Evolutionary conservation across 1,284 basidiomycete species (phyloP), one percentile per base, ranked within the genome.

Genomic region (Volvariella volvacea): DNA sequence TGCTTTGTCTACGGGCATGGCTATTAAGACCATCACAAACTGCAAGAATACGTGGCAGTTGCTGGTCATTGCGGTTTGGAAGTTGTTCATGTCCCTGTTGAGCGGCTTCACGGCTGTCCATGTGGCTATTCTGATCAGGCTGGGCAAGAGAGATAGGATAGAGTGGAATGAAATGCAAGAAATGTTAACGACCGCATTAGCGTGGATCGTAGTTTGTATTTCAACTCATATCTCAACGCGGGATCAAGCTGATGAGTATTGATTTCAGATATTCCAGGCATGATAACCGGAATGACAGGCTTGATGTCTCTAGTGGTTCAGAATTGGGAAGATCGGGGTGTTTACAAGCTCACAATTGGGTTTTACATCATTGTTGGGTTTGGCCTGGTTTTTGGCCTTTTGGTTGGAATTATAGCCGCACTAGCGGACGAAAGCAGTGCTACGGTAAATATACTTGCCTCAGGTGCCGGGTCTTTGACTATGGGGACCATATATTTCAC

Each of bases 401-500:
- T n/a, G n/a, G n/a, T n/a, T n/a, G n/a, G n/a, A n/a, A n/a, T n/a
- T n/a, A n/a, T n/a, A n/a, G n/a, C n/a, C n/a, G n/a, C n/a, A n/a
- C n/a, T n/a, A n/a, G n/a, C n/a, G n/a, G n/a, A n/a, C n/a, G n/a
- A n/a, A n/a, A n/a, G n/a, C n/a, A n/a, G n/a, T n/a, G n/a, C n/a
- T n/a, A 28, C 25, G 25, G 6, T 12, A 28, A 28, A 28, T 28
- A 12, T 28, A 12, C 25, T 28, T 28, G 25, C 6, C 25, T 6
- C 25, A 6, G 25, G 25, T 12, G 12, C 12, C 25, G 6, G 6
- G 6, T 28, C 25, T 28, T 12, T 28, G 25, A 12, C 6, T 6
- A 6, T 28, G 6, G 25, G 6, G 6, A 28, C 19, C 7, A n/a
- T 36, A 20, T 8, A 39, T 19, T 51, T 51, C 42, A 49, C 44